Evolutionary conservation across 306 rosid species (phyloP), one percentile per base, ranked within the genome.

Genomic region (Citrullus colocynthis): DNA sequence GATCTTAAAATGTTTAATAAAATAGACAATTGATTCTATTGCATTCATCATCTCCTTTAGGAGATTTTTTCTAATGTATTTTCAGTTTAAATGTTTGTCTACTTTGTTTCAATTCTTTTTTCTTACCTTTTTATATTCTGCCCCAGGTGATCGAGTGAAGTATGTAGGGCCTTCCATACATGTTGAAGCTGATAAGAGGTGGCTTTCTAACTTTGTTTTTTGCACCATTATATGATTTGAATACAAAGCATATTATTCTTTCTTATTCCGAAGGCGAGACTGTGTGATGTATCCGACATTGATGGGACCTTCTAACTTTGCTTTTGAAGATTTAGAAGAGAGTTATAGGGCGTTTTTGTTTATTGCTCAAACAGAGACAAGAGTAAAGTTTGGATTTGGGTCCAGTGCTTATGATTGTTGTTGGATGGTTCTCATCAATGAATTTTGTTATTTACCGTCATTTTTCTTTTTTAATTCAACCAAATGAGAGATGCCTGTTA

Each of bases 141-240:
- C 81, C 75, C 34, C 58, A 95, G 99, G 99, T 77, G 99, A 92
- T 81, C 93, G 99, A 62, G 97, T 95, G 85, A 95, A 85, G 89
- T 95, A 95, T 80, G 82, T 79, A 73, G 99, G 99, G 75, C 87
- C 93, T 30, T 86, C 96, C 67, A 81, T 85, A 69, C 78, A 52
- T 61, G 79, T 84, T 84, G 84, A 85, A 82, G 90, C 77, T 24
- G 90, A 89, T 80, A 89, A 92, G 82, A 92, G 99, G 99, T 95
- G 80, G 79, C 82, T 34, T 64, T 69, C 49, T 63, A 55, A 42
- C 72, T 78, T 77, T 59, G 71, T 18, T 81, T 21, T 70, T 60
- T 75, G 52, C 63, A 52, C 82, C 41, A 49, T 64, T 42, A 24
- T 16, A 15, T 80, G 39, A 28, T 51, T 67, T 70, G 30, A 24